These are phyloP conservation scores for Cutaneotrichosporon arboriforme DNA, from an alignment of 1,284 basidiomycete species.

Conservation along the genomic window DNA sequence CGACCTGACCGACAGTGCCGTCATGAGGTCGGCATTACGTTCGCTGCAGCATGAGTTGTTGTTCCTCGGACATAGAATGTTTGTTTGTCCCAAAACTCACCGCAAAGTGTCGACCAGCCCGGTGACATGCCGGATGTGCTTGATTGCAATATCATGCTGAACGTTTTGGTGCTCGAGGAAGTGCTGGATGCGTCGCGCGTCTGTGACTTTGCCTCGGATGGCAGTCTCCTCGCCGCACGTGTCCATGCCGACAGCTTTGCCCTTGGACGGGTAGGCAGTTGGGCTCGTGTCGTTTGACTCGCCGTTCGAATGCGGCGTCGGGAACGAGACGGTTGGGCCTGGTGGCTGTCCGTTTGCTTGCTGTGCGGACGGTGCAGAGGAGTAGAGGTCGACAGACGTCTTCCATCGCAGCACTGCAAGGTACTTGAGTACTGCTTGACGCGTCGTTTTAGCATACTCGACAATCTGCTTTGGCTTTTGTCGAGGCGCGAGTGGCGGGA, in stretches of 20 bases:
- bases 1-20: constrained; percentile 31
- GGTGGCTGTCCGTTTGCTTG: background rate
- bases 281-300: constrained; percentile 38
- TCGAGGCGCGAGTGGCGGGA: constrained; percentile 20
- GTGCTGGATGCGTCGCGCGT: constrained; percentile 37
- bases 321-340: constrained; percentile 24
- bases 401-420: constrained; percentile 45
- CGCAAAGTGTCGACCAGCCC: constrained; percentile 34
- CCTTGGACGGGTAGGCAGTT: constrained; percentile 17
- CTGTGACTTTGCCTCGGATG: constrained; percentile 36
- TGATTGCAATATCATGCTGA: constrained; percentile 37
- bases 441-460: constrained; percentile 37
- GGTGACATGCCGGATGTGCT: constrained; percentile 33
- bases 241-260: constrained; percentile 16
- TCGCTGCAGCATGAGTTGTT: constrained; percentile 19
- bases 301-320: constrained; percentile 37
- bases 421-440: constrained; percentile 42
- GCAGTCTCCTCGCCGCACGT: constrained; percentile 4
- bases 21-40: constrained; percentile 42
- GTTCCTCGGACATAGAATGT: background rate
- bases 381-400: constrained; percentile 32
- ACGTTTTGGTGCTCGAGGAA: constrained; percentile 42
- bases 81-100: constrained; percentile 15
- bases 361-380: background rate
- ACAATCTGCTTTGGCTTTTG: constrained; percentile 39